Evolutionary conservation across 1,284 basidiomycete genomes (phyloP), one percentile per base, ranked within the genome.

Genomic region (Melanopsichium pennsylvanicum): DNA sequence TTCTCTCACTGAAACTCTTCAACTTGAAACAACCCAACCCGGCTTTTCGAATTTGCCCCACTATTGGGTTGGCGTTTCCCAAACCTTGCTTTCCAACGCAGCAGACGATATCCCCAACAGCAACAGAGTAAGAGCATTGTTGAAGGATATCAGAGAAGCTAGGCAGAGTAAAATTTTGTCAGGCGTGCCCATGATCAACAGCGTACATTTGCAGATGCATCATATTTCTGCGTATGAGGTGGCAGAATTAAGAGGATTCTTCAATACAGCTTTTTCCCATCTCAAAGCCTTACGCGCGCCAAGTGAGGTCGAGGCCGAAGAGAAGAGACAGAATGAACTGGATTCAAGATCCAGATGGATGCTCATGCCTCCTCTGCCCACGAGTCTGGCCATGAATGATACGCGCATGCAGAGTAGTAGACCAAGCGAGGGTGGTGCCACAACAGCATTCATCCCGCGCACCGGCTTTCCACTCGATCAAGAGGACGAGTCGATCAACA

Each of bases 141-240:
- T 98, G 34, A 95, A 97, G 81, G 93, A 97, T 79, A 85, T 98
- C 27, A 89, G 93, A 15, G 94, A 98, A 83, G 91, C 91, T 15
- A 86, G 95, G 37, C 95, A 97, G 81, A 89, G 92, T 23, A 98
- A 98, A 81, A 89, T 91, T 82, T 84, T 93, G 58, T 87, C 89
- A 38, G 93, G 93, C 84, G 84, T 97, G 7, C 59, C 58, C 13
- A 80, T 79, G 54, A 51, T 83, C 40, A 83, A 83, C 47, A 80
- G 83, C 2, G 80, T 81, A 2, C 85, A 86, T 68, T 85, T 96
- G 18, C 59, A 78, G 56, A 81, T 81, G 79, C 73, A 74, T 33
- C 76, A 79, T 43, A 80, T 81, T 38, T 75, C 76, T 21, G 63
- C 70, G 2, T 62, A 76, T 50, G 79, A 81, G 25, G 69, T 81